A percentile compares a stretch with the other conserved stretches of the same genome.
Conservation (phyloP, 2,329 filamentous ascomycete genomes). For the Aspergillus costaricaensis region DNA sequence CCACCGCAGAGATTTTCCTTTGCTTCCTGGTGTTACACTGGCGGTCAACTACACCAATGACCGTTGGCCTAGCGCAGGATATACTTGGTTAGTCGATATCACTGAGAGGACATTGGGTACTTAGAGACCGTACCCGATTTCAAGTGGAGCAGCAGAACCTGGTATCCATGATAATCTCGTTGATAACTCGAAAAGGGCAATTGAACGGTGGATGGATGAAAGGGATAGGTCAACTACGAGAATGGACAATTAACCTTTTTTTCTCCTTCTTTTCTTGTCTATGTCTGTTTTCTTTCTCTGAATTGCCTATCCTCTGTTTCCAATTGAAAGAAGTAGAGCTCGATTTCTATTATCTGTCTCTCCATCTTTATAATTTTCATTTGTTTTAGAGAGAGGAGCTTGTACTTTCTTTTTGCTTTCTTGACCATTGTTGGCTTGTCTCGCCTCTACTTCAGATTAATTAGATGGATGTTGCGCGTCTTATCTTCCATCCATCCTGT, state of each 20-base stretch:
- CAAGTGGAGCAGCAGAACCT: conserved; percentile 7
- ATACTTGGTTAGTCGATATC: not conserved
- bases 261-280: not conserved
- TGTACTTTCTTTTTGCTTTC: conserved; percentile 2
- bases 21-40: conserved; percentile 6
- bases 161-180: not conserved
- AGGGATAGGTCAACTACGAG: not conserved
- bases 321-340: not conserved
- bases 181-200: not conserved
- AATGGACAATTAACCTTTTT: not conserved
- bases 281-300: not conserved
- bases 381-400: no score
- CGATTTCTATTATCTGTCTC: no score
- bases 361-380: no score
- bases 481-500: conserved; percentile 10
- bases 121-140: conserved; percentile 6
- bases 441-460: not conserved
- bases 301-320: not conserved
- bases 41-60: conserved; percentile 1
- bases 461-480: not conserved
- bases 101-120: not conserved
- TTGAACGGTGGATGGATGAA: not conserved
- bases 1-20: not conserved
- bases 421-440: conserved; percentile 1
- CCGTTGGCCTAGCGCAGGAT: not conserved